Conservation (phyloP, 148 eudicot species). For the Talinum fruticosum region DNA sequence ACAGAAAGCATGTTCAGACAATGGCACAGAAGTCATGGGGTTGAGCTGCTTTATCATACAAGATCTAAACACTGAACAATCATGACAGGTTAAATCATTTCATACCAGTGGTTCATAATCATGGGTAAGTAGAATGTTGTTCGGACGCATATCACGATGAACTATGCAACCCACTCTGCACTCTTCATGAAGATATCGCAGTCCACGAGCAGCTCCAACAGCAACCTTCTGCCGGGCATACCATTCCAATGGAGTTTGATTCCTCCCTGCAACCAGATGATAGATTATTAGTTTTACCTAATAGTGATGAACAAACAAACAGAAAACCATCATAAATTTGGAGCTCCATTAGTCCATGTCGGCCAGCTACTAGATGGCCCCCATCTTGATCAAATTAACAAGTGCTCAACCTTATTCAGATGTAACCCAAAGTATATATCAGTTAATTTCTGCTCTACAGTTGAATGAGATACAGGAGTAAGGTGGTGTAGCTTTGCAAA, state of each 20-base stretch:
- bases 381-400: background rate
- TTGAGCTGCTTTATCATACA: background rate
- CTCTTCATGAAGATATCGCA: slow-evolving; percentile 72
- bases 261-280: slow-evolving; percentile 42
- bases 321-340: background rate
- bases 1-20: background rate
- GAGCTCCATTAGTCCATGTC: background rate
- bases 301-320: background rate
- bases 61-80: background rate
- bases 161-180: slow-evolving; percentile 81
- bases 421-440: background rate
- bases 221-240: slow-evolving; percentile 62
- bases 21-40: background rate
- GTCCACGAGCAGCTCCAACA: slow-evolving; percentile 70
- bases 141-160: slow-evolving; percentile 81
- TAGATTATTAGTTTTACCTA: background rate
- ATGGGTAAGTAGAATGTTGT: slow-evolving; percentile 69
- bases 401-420: background rate
- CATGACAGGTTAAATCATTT: background rate
- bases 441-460: too few relatives aligned
- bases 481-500: too few relatives aligned
- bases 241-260: slow-evolving; percentile 53
- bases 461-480: too few relatives aligned
- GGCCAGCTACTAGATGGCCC: background rate
- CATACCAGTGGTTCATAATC: slow-evolving; percentile 70